phyloP scores from a whole-genome alignment of 1,284 basidiomycete genomes.

The Leccinum subspadiceum region DNA sequence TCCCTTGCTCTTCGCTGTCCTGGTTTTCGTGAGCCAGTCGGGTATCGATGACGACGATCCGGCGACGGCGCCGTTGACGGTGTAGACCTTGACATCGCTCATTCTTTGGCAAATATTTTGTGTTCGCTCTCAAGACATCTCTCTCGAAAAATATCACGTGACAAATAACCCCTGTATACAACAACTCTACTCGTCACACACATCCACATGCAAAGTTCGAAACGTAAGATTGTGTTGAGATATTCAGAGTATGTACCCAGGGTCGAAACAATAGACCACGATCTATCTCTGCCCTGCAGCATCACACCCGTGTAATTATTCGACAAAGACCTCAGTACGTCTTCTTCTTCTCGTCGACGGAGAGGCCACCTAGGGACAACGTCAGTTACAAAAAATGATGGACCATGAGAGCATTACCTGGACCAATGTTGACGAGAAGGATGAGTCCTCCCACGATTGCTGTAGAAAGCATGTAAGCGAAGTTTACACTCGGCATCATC shows the following conservation, averaged over 20 bases:
- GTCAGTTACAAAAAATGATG: not conserved
- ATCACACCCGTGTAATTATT: not conserved
- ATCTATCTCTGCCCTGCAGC: conserved; percentile 7
- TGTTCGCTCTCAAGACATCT: not conserved
- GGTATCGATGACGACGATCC: conserved; percentile 84
- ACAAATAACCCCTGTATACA: conserved; percentile 7
- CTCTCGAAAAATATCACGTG: conserved; percentile 16
- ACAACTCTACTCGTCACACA: not conserved
- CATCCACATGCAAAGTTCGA: not conserved
- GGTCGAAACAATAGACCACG: conserved; percentile 7
- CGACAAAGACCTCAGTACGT: conserved; percentile 52
- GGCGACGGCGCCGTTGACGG: conserved; percentile 83
- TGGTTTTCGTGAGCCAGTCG: conserved; percentile 84
- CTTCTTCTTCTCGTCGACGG: conserved; percentile 99
- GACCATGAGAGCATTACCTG: conserved; percentile 48
- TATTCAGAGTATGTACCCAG: conserved; percentile 20
- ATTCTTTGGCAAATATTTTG: conserved; percentile 5
- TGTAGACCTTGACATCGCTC: conserved; percentile 76
- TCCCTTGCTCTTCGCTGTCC: conserved; percentile 48
- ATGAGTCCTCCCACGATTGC: conserved; percentile 97
- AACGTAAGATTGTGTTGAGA: conserved; percentile 17
- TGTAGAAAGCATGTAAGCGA: conserved; percentile 37
- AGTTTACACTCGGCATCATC: not conserved
- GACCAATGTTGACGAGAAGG: conserved; percentile 94
- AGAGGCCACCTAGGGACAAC: conserved; percentile 71